Evolutionary conservation across 2,329 filamentous ascomycete genomes (phyloP), one percentile per base, ranked within the genome.

Genomic region (Mycosphaerella arachidis): DNA sequence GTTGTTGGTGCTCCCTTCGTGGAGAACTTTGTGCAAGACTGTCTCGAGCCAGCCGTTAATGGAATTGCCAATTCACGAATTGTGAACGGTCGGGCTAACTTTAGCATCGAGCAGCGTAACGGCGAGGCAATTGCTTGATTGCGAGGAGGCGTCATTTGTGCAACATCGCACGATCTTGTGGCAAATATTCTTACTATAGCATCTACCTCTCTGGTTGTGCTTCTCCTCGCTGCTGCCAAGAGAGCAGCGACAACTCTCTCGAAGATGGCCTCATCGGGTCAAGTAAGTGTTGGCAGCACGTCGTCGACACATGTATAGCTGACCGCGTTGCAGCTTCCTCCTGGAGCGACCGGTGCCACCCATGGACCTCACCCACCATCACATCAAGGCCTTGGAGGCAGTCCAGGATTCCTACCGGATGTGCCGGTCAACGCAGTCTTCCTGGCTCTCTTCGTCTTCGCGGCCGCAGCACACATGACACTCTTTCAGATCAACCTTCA

Each of bases 371-470:
- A 59, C 29, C 54, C 55, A 48, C 57, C 60, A 40, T 43, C 48
- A 37, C 45, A 57, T 18, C 85, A 86, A 48, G 68, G 71, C 12
- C 74, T 86, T 13, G 87, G 87, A 59, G 84, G 86, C 27, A 64
- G 75, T 6, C 88, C 90, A 1, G 81, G 78, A 1, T 69, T 79
- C 3, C 62, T 70, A 1, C 75, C 88, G 64, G 89, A 92, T 71
- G 79, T 86, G 6, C 86, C 88, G 37, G 79, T 91, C 70, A 83
- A 78, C 62, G 79, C 82, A 54, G 81, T 90, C 59, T 83, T 92
- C 62, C 72, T 91, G 13, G 71, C 74, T 45, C 70, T 88, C 57
- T 89, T 86, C 73, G 58, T 83, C 37, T 31, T 68, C 53, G 79
- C 76, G 16, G 85, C 83, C 6, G 76, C 72, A n/a, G 66, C 77